Evolutionary conservation across 805 yeast genomes (phyloP).

Genomic region (Ogataea henricii): DNA sequence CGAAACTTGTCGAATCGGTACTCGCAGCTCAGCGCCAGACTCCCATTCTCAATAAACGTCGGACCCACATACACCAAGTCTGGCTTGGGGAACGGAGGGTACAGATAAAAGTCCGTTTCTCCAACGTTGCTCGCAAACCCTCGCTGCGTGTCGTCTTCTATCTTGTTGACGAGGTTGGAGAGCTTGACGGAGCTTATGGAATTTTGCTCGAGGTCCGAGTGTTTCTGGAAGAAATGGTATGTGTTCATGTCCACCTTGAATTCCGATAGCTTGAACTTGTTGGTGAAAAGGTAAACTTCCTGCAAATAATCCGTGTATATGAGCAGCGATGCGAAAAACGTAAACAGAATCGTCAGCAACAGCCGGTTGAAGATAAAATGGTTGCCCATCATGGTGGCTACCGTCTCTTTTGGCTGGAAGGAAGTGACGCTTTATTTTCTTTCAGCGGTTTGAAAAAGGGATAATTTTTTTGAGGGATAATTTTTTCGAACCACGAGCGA

Average conservation of each 20-base stretch:
- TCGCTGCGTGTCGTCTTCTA: conserved; percentile 2
- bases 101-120: conserved; percentile 16
- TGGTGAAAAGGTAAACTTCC: conserved; percentile 30
- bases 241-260: conserved; percentile 26
- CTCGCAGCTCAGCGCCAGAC: conserved; percentile 26
- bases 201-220: conserved; percentile 18
- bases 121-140: conserved; percentile 3
- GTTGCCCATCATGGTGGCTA: conserved; percentile 21
- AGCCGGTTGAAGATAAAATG: conserved; percentile 23
- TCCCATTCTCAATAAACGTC: conserved; percentile 32
- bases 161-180: conserved; percentile 10
- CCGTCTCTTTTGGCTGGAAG: conserved; percentile 1
- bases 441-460: conserved; percentile 7
- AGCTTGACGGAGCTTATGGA: conserved; percentile 14
- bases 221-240: conserved; percentile 24
- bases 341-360: conserved; percentile 23
- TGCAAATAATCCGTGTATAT: conserved; percentile 32
- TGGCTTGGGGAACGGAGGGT: conserved; percentile 30
- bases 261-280: conserved; percentile 25
- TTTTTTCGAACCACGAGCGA: too few relatives aligned
- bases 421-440: neutral
- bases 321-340: conserved; percentile 25
- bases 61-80: conserved; percentile 32
- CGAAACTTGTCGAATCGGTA: conserved; percentile 26
- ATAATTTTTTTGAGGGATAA: neutral